Evolutionary conservation across 192 early-diverging fungal species (phyloP).

Genomic region (Rhizophagus prolifer): DNA sequence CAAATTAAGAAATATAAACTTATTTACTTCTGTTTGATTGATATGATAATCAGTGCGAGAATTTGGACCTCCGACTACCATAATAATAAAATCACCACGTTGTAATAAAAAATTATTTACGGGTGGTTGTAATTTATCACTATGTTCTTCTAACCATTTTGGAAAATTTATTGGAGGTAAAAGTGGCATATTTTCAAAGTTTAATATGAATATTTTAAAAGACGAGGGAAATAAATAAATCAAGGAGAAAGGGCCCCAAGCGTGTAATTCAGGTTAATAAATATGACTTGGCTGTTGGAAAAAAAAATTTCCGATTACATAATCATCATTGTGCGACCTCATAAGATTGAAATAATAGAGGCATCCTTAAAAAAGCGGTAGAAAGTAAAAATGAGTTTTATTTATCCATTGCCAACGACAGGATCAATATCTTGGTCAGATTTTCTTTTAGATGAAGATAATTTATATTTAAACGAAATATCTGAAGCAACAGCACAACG

Average conservation of each 20-base stretch:
- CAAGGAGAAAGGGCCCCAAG: too few relatives aligned
- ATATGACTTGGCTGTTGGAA: too few relatives aligned
- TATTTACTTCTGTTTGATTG: constrained; percentile 86
- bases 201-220: neutral
- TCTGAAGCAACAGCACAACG: constrained; percentile 60
- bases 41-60: constrained; percentile 95
- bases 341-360: too few relatives aligned
- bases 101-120: constrained; percentile 92
- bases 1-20: neutral
- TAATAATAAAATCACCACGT: constrained; percentile 82
- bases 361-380: constrained; percentile 1
- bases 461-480: constrained; percentile 45
- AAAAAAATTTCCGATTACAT: too few relatives aligned
- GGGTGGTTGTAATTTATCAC: constrained; percentile 84
- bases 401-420: constrained; percentile 56
- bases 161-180: constrained; percentile 86
- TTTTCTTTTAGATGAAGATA: constrained; percentile 41
- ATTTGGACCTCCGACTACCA: constrained; percentile 95
- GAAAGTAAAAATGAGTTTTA: constrained; percentile 44
- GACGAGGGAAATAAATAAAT: too few relatives aligned
- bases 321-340: too few relatives aligned
- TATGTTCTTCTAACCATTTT: constrained; percentile 82
- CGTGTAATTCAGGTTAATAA: too few relatives aligned
- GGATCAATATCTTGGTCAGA: constrained; percentile 56
- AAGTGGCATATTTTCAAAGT: constrained; percentile 39